Evolutionary conservation across 352 stramenopile species (phyloP), one percentile per base, ranked within the genome.

Genomic region (Globisporangium recalcitrans): DNA sequence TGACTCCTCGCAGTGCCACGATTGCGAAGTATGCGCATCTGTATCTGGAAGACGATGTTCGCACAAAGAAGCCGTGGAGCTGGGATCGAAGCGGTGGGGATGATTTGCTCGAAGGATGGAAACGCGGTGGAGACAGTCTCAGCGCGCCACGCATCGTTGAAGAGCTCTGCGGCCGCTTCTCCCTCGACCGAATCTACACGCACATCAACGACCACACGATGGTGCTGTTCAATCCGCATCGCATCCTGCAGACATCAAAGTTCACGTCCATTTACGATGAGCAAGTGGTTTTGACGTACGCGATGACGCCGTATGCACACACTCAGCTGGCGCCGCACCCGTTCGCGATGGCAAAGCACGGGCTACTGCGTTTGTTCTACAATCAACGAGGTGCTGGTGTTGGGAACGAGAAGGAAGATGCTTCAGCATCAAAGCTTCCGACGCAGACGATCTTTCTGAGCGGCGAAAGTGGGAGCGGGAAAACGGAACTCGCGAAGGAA

Each of bases 211-310:
- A 89, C 55, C 77, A 84, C 55, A 81, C 77, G 29, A 78, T 91
- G 70, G 48, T 90, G 27, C 73, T 85, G 11, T 63, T 91, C 34
- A 93, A 93, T 49, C 83, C 83, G n/a, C 73, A 83, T 46, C 83
- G 83, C 14, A 67, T 93, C 58, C 63, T 93, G 11, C 85, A 93
- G 58, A 90, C 82, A 31, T 65, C 73, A 31, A 76, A 82, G 46
- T 89, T 86, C 64, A 91, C 78, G n/a, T 91, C 81, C 32, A 93
- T 93, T 62, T 93, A 90, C 56, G 81, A 91, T 46, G 83, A 93
- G 56, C 74, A 89, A 36, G 80, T 90, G 31, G 83, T 90, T 34
- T 58, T 91, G 19, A 73, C 74, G 27, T 93, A 89, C 60, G 68
- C 70, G 19, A 58, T 82, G 53, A 88, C 74, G 1, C 61, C 75